phyloP scores from a whole-genome alignment of 2,329 filamentous ascomycete species.

The Clonostachys rhizophaga region DNA sequence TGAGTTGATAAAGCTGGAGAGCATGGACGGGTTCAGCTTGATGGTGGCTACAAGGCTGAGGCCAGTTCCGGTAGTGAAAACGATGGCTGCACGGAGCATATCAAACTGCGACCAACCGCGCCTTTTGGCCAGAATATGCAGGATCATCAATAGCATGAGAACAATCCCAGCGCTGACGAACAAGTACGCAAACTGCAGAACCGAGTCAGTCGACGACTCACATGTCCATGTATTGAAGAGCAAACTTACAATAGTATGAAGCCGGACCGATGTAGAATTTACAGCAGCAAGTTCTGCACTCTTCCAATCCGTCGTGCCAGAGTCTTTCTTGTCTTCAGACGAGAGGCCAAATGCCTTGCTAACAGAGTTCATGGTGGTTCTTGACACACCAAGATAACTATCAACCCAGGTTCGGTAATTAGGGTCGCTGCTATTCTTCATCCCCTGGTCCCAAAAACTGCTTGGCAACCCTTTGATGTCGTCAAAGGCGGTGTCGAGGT shows the following conservation, averaged over 20 bases:
- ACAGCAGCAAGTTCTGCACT: slow-evolving; percentile 1
- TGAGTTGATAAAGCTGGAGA: slow-evolving; percentile 1
- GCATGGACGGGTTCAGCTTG: slow-evolving; percentile 1
- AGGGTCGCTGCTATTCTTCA: background rate
- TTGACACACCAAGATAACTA: background rate
- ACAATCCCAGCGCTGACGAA: slow-evolving; percentile 3
- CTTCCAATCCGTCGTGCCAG: background rate
- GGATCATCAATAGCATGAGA: slow-evolving; percentile 4
- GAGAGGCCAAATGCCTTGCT: slow-evolving; percentile 1
- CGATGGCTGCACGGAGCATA: slow-evolving; percentile 3
- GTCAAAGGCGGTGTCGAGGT: background rate
- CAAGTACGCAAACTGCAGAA: slow-evolving; percentile 3
- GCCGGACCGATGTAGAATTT: background rate
- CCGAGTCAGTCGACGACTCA: background rate
- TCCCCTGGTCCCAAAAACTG: background rate
- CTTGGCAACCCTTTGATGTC: background rate
- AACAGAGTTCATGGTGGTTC: slow-evolving; percentile 2
- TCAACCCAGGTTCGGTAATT: background rate
- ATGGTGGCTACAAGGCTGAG: slow-evolving; percentile 3
- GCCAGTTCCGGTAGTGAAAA: slow-evolving; percentile 2
- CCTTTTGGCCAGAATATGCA: slow-evolving; percentile 4
- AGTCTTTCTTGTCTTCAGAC: background rate
- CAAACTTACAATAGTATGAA: slow-evolving; percentile 3
- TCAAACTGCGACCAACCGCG: slow-evolving; percentile 5
- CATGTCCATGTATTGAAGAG: background rate